phyloP scores from a whole-genome alignment of 2,329 filamentous ascomycete species.

The Aspergillus phoenicis region DNA sequence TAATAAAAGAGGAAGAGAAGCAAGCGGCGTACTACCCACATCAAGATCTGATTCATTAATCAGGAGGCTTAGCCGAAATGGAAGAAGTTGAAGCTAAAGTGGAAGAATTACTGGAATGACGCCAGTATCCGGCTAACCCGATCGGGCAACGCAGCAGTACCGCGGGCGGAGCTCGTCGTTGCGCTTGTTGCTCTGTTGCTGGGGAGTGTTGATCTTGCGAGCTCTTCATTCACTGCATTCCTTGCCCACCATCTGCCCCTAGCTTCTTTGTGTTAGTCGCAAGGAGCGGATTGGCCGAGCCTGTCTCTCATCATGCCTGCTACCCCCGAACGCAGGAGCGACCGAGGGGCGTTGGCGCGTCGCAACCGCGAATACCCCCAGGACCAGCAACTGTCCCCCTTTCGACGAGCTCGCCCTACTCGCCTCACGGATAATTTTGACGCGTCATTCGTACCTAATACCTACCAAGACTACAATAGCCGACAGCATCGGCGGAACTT shows the following conservation, averaged over 20 bases:
- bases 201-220: not conserved
- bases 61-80: not conserved
- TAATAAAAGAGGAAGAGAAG: not conserved
- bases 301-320: constrained; percentile 32
- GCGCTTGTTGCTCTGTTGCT: not conserved
- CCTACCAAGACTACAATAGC: constrained; percentile 32
- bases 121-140: constrained; percentile 21
- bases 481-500: constrained; percentile 36
- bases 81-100: not conserved
- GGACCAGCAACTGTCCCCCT: constrained; percentile 35
- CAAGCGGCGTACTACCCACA: not conserved
- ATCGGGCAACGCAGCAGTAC: constrained; percentile 12
- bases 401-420: constrained; percentile 32
- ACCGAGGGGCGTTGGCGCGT: constrained; percentile 34
- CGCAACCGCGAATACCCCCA: constrained; percentile 28
- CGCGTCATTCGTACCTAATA: constrained; percentile 31
- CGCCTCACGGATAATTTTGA: constrained; percentile 32
- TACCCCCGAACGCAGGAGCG: constrained; percentile 32
- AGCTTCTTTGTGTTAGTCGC: not conserved
- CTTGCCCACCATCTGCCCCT: not conserved
- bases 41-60: not conserved
- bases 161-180: constrained; percentile 4
- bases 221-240: constrained; percentile 8
- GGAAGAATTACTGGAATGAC: not conserved
- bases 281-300: not conserved